Conservation (phyloP, 306 rosid genomes). For the Lupinus albus region DNA sequence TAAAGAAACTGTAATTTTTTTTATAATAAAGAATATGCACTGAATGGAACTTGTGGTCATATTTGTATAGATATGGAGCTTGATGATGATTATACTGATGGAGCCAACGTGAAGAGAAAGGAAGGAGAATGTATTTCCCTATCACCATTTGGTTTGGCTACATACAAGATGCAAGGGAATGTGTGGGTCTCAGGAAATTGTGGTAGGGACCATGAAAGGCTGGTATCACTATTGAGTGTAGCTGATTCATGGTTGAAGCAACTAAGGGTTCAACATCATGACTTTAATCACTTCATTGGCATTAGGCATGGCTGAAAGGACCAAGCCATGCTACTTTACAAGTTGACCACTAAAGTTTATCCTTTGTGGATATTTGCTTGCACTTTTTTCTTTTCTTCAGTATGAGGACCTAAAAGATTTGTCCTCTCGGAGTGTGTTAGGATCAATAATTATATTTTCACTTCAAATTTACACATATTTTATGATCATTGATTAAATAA, state of each 20-base stretch:
- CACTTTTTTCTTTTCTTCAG: slow-evolving; percentile 3
- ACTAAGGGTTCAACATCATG: slow-evolving; percentile 86
- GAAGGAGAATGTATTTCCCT: slow-evolving; percentile 63
- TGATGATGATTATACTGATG: slow-evolving; percentile 55
- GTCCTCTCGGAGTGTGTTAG: slow-evolving; percentile 32
- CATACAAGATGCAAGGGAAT: slow-evolving; percentile 89
- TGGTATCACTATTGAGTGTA: slow-evolving; percentile 68
- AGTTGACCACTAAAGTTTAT: slow-evolving; percentile 24
- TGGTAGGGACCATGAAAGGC: slow-evolving; percentile 81
- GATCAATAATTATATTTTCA: too few relatives aligned
- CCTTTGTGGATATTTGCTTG: slow-evolving; percentile 9
- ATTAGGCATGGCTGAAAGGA: slow-evolving; percentile 45
- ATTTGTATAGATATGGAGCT: slow-evolving; percentile 61
- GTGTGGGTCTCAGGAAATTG: slow-evolving; percentile 77
- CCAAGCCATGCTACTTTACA: slow-evolving; percentile 11
- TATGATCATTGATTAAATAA: too few relatives aligned
- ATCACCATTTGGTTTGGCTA: slow-evolving; percentile 87
- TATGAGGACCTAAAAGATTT: slow-evolving; percentile 21
- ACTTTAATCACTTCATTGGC: slow-evolving; percentile 81
- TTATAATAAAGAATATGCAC: slow-evolving; percentile 17
- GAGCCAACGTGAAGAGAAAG: slow-evolving; percentile 56
- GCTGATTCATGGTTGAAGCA: slow-evolving; percentile 99
- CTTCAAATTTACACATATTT: too few relatives aligned
- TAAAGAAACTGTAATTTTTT: not conserved
- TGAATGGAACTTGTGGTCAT: not conserved